Conservation (phyloP, 805 yeast genomes). For the Ogataea haglerorum region DNA sequence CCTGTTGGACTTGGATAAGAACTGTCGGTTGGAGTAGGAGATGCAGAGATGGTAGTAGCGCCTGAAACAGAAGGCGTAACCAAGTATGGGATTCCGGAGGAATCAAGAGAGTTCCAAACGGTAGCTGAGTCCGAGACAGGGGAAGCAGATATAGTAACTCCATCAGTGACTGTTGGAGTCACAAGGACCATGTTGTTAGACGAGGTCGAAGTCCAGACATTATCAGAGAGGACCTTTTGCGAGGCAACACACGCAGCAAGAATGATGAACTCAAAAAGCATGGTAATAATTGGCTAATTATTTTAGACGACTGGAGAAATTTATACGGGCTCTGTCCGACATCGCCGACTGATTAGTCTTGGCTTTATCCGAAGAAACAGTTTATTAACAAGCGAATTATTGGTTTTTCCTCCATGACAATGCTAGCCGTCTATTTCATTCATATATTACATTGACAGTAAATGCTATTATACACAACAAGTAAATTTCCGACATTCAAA, state of each 20-base stretch:
- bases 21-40: slow-evolving; percentile 40
- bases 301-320: background rate
- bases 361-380: background rate
- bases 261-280: background rate
- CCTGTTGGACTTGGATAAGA: slow-evolving; percentile 35
- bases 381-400: background rate
- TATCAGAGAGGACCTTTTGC: slow-evolving; percentile 23
- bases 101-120: slow-evolving; percentile 42
- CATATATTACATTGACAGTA: slow-evolving; percentile 6
- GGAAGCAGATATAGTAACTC: slow-evolving; percentile 45
- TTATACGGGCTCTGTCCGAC: slow-evolving; percentile 6
- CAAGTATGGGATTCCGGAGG: slow-evolving; percentile 41
- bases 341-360: slow-evolving; percentile 2
- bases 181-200: slow-evolving; percentile 22
- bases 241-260: slow-evolving; percentile 12
- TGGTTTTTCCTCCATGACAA: slow-evolving; percentile 1
- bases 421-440: background rate
- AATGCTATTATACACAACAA: slow-evolving; percentile 8
- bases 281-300: background rate
- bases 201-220: slow-evolving; percentile 38
- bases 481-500: slow-evolving; percentile 1
- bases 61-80: slow-evolving; percentile 40
- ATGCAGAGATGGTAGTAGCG: slow-evolving; percentile 35
- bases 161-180: slow-evolving; percentile 46
- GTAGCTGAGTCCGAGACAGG: slow-evolving; percentile 38